These are phyloP conservation scores for Thielaviopsis euricoi DNA, from an alignment of 2,329 filamentous ascomycete species.

Conservation along the genomic window DNA sequence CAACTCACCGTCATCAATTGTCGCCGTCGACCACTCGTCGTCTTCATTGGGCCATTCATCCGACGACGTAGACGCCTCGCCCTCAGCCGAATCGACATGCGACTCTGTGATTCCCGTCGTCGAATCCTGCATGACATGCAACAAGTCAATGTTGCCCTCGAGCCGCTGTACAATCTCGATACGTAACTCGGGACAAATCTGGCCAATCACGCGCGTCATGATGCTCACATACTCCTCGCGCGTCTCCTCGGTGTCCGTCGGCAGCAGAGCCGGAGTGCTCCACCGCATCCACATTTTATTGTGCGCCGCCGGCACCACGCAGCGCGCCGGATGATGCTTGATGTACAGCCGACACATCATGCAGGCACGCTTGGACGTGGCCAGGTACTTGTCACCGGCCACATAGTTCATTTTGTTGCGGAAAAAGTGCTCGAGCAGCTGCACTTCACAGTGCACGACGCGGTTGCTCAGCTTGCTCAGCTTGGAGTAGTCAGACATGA, in stretches of 20 bases:
- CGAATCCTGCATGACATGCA: neutral
- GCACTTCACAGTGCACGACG: constrained; percentile 4
- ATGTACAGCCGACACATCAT: constrained; percentile 4
- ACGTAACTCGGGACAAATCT: neutral
- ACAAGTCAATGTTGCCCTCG: neutral
- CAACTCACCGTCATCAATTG: no score
- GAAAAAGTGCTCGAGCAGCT: neutral
- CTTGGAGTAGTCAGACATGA: neutral
- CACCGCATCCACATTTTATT: constrained; percentile 4
- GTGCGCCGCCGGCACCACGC: neutral
- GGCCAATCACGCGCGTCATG: neutral
- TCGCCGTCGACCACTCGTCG: no score
- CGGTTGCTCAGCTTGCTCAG: neutral
- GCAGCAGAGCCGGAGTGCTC: neutral
- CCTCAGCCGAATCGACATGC: neutral
- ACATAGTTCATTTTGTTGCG: neutral
- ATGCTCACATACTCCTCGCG: neutral
- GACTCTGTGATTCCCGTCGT: neutral
- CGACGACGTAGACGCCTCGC: neutral
- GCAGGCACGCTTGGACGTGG: neutral
- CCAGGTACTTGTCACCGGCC: neutral
- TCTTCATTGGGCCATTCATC: neutral
- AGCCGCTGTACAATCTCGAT: neutral
- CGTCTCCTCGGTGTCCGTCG: neutral
- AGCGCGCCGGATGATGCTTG: neutral